Evolutionary conservation across 179 eudicot genomes (phyloP).

Genomic region (Heliamphora pulchella): DNA sequence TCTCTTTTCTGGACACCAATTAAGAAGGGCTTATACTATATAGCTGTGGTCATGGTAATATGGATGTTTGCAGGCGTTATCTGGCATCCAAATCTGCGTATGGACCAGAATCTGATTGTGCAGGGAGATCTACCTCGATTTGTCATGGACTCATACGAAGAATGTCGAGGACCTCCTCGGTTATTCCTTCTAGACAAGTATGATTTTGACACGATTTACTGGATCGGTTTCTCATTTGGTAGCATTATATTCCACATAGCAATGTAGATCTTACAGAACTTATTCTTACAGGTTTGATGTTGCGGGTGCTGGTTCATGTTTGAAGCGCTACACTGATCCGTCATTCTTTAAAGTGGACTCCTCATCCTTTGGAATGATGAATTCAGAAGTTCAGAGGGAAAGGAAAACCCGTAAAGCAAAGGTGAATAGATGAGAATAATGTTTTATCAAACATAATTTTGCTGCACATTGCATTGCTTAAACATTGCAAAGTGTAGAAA

Average conservation of each 20-base stretch:
- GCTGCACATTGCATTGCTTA: no score
- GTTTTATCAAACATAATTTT: no score
- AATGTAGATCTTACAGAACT: background rate
- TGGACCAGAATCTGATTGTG: conserved; percentile 61
- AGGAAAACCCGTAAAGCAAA: conserved; percentile 71
- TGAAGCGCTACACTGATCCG: conserved; percentile 94
- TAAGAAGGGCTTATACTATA: background rate
- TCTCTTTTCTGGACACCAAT: conserved; percentile 6
- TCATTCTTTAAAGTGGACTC: conserved; percentile 72
- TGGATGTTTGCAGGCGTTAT: conserved; percentile 50
- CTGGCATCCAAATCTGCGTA: conserved; percentile 72
- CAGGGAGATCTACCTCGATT: conserved; percentile 82
- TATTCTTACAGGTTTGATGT: conserved; percentile 70
- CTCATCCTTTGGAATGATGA: conserved; percentile 36
- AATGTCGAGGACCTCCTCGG: conserved; percentile 93
- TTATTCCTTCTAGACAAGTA: conserved; percentile 96
- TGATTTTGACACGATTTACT: conserved; percentile 13
- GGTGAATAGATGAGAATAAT: conserved; percentile 13
- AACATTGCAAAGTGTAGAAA: no score
- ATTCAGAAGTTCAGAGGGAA: conserved; percentile 65
- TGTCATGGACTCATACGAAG: conserved; percentile 97
- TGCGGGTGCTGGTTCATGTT: conserved; percentile 97
- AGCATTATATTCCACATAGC: background rate
- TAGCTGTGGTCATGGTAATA: background rate
- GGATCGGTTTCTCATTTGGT: conserved; percentile 1